Percentiles rank a stretch among this genome's conserved stretches.
Conservation (phyloP, 2,329 filamentous ascomycete species). For the Sarocladium strictum region DNA sequence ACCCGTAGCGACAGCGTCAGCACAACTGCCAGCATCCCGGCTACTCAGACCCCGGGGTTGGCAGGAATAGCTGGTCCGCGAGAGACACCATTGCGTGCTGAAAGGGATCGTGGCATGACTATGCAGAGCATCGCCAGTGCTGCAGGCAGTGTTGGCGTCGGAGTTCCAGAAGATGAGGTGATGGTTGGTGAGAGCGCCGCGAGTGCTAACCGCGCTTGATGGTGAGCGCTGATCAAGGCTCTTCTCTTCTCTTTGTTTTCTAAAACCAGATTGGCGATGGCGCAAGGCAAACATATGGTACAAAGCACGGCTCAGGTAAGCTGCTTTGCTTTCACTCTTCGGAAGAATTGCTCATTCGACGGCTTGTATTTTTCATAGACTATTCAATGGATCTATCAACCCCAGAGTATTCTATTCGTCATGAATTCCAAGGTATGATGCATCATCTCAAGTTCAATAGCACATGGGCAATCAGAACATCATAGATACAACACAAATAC, state of each 20-base stretch:
- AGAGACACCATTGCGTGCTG: constrained; percentile 27
- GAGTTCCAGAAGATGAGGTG: constrained; percentile 54
- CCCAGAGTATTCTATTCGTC: neutral
- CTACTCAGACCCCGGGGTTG: constrained; percentile 30
- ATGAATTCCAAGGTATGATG: no score
- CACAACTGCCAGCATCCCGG: constrained; percentile 43
- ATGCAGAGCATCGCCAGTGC: constrained; percentile 37
- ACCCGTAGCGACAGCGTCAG: constrained; percentile 47
- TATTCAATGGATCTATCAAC: neutral
- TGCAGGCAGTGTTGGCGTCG: constrained; percentile 41
- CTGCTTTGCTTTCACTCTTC: neutral
- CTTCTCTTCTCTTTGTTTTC: neutral
- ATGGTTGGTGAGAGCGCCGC: constrained; percentile 58
- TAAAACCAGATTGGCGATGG: neutral
- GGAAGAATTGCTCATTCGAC: neutral
- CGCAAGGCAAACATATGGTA: constrained; percentile 2
- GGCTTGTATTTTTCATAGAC: neutral
- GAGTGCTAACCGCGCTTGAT: constrained; percentile 32
- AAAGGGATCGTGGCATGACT: constrained; percentile 37
- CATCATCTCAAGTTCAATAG: no score
- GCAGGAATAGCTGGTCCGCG: constrained; percentile 35
- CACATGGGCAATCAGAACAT: no score
- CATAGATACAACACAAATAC: no score
- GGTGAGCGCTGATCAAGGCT: neutral
- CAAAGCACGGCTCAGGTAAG: neutral